Conservation (phyloP, 83 land plant species). For the Picea engelmannii region DNA sequence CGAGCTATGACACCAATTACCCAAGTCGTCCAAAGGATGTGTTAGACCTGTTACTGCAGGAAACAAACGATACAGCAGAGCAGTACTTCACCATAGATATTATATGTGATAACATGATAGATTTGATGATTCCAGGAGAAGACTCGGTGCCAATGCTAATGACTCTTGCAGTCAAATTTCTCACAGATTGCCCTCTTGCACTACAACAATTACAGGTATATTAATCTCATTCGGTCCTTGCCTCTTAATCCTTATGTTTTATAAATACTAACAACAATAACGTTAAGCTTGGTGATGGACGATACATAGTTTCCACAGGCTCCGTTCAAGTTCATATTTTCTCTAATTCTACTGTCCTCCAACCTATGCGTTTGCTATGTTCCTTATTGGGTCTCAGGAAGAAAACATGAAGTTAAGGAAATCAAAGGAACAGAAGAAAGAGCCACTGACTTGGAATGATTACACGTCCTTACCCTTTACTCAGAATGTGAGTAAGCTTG, state of each 20-base stretch:
- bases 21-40: conserved; percentile 34
- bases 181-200: conserved; percentile 57
- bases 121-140: conserved; percentile 71
- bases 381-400: conserved; percentile 34
- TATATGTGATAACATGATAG: conserved; percentile 62
- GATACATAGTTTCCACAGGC: no score
- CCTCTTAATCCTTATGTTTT: no score
- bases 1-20: neutral
- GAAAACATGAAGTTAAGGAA: conserved; percentile 54
- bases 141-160: conserved; percentile 67
- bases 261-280: no score
- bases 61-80: conserved; percentile 17
- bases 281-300: no score
- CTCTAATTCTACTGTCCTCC: no score
- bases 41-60: conserved; percentile 44
- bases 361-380: no score
- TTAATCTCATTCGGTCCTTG: neutral
- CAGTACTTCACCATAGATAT: conserved; percentile 36
- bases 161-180: conserved; percentile 54
- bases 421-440: conserved; percentile 23
- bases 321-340: no score
- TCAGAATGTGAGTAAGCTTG: conserved; percentile 42
- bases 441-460: conserved; percentile 39
- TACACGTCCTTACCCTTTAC: conserved; percentile 60
- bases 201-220: conserved; percentile 50